phyloP scores from a whole-genome alignment of 768 basidiomycete species.

The Ramaria sp. region DNA sequence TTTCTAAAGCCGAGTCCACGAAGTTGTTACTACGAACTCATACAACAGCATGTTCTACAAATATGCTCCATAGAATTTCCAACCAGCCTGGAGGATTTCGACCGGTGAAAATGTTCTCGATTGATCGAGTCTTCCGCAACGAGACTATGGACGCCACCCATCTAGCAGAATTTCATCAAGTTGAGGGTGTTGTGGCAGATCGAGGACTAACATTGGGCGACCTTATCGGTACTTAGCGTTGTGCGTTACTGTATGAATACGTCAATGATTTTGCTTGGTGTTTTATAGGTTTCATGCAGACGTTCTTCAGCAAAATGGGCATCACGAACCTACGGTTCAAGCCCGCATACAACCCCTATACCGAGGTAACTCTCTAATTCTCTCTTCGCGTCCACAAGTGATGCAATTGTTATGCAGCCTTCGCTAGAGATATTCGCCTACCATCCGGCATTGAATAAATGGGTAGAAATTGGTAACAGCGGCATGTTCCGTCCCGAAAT shows the following conservation, averaged over 20 bases:
- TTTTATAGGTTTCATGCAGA: conserved; percentile 84
- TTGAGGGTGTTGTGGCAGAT: conserved; percentile 99
- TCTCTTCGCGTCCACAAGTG: not conserved
- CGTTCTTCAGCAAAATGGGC: conserved; percentile 98
- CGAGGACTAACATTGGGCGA: conserved; percentile 86
- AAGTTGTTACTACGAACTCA: conserved; percentile 93
- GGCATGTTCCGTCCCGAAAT: conserved; percentile 99
- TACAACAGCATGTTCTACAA: conserved; percentile 88
- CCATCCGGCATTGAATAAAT: conserved; percentile 85
- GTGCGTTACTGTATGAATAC: not conserved
- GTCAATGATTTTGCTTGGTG: not conserved
- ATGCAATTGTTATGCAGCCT: conserved; percentile 40
- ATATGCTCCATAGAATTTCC: conserved; percentile 91
- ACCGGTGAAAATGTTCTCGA: conserved; percentile 91
- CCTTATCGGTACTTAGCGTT: conserved; percentile 62
- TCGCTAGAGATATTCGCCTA: conserved; percentile 98
- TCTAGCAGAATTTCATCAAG: conserved; percentile 98
- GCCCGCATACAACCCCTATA: conserved; percentile 97
- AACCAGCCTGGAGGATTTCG: conserved; percentile 75
- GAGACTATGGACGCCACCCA: conserved; percentile 98
- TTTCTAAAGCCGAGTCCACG: conserved; percentile 84
- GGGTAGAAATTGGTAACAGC: conserved; percentile 98
- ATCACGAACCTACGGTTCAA: conserved; percentile 92
- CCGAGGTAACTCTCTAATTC: conserved; percentile 47
- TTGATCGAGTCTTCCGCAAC: conserved; percentile 97